Evolutionary conservation across 2,329 filamentous ascomycete species (phyloP).

Genomic region (Penicillium sp.): DNA sequence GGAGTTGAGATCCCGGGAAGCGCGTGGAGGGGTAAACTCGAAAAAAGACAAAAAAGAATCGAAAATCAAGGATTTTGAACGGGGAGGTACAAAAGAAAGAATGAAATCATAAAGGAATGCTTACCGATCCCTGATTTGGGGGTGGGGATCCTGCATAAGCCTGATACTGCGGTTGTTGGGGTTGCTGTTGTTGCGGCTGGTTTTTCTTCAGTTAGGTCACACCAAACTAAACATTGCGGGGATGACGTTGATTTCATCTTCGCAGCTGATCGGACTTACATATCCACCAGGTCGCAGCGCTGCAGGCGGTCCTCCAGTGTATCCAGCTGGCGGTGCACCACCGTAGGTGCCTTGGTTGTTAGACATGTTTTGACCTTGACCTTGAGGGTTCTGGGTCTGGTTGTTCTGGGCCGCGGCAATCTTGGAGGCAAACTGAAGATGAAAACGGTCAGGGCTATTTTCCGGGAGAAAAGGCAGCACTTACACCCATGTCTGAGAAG

Average conservation of each 20-base stretch:
- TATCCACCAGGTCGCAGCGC: constrained; percentile 45
- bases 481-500: constrained; percentile 1
- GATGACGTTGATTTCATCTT: constrained; percentile 22
- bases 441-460: neutral
- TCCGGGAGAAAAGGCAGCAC: neutral
- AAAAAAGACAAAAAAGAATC: constrained; percentile 10
- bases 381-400: neutral
- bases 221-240: neutral
- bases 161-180: constrained; percentile 53
- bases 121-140: constrained; percentile 37
- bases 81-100: neutral
- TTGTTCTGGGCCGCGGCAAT: constrained; percentile 39
- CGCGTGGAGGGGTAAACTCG: neutral
- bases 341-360: constrained; percentile 30
- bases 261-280: constrained; percentile 47
- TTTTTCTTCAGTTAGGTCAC: neutral
- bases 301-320: constrained; percentile 37
- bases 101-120: constrained; percentile 22
- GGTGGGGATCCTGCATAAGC: constrained; percentile 50
- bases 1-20: neutral
- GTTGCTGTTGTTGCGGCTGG: constrained; percentile 13
- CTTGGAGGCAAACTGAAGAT: constrained; percentile 38
- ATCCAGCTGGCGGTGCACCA: constrained; percentile 38
- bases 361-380: constrained; percentile 14
- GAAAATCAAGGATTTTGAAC: neutral